A percentile compares a stretch with the other conserved stretches of the same genome.
Evolutionary conservation across 2,329 filamentous ascomycete species (phyloP).

Genomic region (Calonectria pseudoreteaudii): DNA sequence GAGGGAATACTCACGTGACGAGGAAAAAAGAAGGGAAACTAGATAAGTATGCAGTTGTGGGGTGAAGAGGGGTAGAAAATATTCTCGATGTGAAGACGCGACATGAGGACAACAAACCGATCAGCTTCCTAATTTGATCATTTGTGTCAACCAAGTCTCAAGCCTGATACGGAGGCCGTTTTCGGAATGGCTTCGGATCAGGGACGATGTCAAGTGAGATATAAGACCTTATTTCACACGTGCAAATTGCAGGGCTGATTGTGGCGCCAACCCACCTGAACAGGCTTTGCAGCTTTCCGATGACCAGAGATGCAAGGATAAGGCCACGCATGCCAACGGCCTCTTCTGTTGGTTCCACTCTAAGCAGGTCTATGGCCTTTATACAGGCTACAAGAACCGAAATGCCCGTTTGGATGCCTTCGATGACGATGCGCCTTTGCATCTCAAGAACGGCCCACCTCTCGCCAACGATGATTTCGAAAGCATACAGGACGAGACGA

Average conservation of each 20-base stretch:
- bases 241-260: background rate
- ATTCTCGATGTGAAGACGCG: background rate
- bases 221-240: background rate
- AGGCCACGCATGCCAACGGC: conserved; percentile 37
- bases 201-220: background rate
- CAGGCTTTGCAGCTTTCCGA: conserved; percentile 35
- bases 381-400: conserved; percentile 42
- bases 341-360: conserved; percentile 43
- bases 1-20: background rate
- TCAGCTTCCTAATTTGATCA: background rate
- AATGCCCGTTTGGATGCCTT: conserved; percentile 38
- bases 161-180: background rate
- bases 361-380: conserved; percentile 37
- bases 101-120: background rate
- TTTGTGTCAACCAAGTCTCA: background rate
- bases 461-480: conserved; percentile 40
- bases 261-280: background rate
- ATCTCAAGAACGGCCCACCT: conserved; percentile 26
- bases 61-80: background rate
- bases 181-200: background rate
- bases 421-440: conserved; percentile 28
- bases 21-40: background rate
- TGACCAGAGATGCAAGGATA: conserved; percentile 71
- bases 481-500: conserved; percentile 20
- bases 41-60: background rate